These are phyloP conservation scores for Apiotrichum gracile DNA, from an alignment of 1,284 basidiomycete species.

Conservation along the genomic window DNA sequence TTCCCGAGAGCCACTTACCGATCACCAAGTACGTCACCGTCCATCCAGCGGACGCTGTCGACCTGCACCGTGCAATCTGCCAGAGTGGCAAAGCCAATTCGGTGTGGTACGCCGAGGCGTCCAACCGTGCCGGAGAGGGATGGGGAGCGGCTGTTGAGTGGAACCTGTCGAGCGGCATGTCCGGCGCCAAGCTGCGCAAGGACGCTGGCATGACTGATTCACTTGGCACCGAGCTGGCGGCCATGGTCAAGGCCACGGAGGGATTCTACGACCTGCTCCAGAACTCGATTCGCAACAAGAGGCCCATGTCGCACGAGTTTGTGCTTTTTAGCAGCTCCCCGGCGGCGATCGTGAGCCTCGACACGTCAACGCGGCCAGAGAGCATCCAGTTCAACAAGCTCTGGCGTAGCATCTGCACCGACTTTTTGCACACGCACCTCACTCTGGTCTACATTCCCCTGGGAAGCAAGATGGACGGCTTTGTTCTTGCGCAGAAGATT, in stretches of 20 bases:
- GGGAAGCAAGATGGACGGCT: slow-evolving; percentile 36
- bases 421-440: slow-evolving; percentile 36
- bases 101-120: slow-evolving; percentile 44
- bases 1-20: slow-evolving; percentile 39
- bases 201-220: slow-evolving; percentile 34
- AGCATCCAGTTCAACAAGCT: slow-evolving; percentile 36
- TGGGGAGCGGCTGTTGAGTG: slow-evolving; percentile 46
- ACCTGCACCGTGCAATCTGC: slow-evolving; percentile 38
- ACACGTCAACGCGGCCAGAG: slow-evolving; percentile 40
- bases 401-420: slow-evolving; percentile 38
- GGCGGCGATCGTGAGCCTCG: slow-evolving; percentile 43
- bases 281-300: slow-evolving; percentile 30
- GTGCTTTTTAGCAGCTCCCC: slow-evolving; percentile 44
- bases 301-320: slow-evolving; percentile 37
- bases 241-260: slow-evolving; percentile 42
- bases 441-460: slow-evolving; percentile 43
- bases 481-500: slow-evolving; percentile 41
- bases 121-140: slow-evolving; percentile 42
- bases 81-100: slow-evolving; percentile 19
- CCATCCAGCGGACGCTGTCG: slow-evolving; percentile 36
- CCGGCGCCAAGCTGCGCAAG: slow-evolving; percentile 40
- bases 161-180: slow-evolving; percentile 32
- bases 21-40: slow-evolving; percentile 41
- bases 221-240: slow-evolving; percentile 42
- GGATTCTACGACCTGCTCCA: slow-evolving; percentile 39